Evolutionary conservation across 2,329 filamentous ascomycete genomes (phyloP).

Genomic region (Curvularia verruculosa): DNA sequence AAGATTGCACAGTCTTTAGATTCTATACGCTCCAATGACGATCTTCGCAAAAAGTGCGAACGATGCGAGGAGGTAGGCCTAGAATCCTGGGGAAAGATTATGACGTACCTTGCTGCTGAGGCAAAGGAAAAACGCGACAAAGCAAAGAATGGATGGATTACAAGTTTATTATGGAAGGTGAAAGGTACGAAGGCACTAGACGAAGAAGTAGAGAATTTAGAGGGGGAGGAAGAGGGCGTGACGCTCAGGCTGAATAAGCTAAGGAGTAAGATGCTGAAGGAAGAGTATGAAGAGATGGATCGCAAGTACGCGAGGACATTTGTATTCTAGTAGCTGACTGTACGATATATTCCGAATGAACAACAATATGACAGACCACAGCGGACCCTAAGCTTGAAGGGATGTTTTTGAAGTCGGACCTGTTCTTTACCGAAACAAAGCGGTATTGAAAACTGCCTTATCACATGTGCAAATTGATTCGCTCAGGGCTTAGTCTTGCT

Average conservation of each 20-base stretch:
- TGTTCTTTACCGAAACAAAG: neutral
- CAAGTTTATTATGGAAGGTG: slow-evolving; percentile 34
- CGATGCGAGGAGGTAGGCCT: slow-evolving; percentile 79
- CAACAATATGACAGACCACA: neutral
- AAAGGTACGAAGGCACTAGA: slow-evolving; percentile 36
- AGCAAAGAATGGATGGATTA: slow-evolving; percentile 29
- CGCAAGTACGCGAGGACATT: slow-evolving; percentile 45
- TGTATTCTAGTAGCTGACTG: slow-evolving; percentile 36
- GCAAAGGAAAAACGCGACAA: slow-evolving; percentile 44
- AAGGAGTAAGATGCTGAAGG: slow-evolving; percentile 40
- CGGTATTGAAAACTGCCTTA: neutral
- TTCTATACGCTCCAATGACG: slow-evolving; percentile 46
- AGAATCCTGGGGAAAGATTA: slow-evolving; percentile 84
- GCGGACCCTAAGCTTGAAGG: neutral
- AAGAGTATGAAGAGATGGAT: slow-evolving; percentile 46
- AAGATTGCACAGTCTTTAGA: slow-evolving; percentile 66
- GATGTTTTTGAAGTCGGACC: neutral
- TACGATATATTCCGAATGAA: slow-evolving; percentile 1
- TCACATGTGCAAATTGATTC: neutral
- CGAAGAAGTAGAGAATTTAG: slow-evolving; percentile 39
- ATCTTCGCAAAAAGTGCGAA: slow-evolving; percentile 67
- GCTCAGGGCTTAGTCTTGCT: neutral
- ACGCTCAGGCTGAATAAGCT: slow-evolving; percentile 43
- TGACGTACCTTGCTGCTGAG: slow-evolving; percentile 65
- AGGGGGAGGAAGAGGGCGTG: slow-evolving; percentile 46